Evolutionary conservation across 2,329 filamentous ascomycete genomes (phyloP), one percentile per base, ranked within the genome.

Genomic region (Didymella lethalis): DNA sequence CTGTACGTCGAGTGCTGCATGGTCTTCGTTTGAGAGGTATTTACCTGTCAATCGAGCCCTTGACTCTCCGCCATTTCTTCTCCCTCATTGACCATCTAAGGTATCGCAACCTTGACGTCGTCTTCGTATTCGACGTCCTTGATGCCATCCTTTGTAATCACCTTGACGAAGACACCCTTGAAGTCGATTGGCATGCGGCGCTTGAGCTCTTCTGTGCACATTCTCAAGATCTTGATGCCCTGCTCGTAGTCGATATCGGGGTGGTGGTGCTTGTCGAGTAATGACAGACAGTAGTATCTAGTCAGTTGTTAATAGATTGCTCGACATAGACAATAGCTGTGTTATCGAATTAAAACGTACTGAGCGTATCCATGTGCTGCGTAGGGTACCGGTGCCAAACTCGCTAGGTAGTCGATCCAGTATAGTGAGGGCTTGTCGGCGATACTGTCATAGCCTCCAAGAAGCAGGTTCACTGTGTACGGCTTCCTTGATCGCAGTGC

Each of bases 321-420:
- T 28, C 12, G 11, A 23, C 14, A n/a, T 14, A 6, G 23, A 28
- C 16, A 16, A 5, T 28, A 16, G 41, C 14, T 20, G 40, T 26
- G 40, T 18, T n/a, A 26, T 25, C 20, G 40, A 43, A 7, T n/a
- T 8, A 28, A 26, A 51, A 79, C 90, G 62, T 88, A 93, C 90
- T 99, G 95, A 69, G 95, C 95, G 81, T 99, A 99, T 69, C 95
- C 95, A 73, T 99, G 96, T 61, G 95, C 95, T 48, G 95, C 96
- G 76, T 99, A 99, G 55, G 95, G 95, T 47, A 99, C 84, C 31
- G 91, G 86, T 4, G 93, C 94, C 75, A 93, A 82, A 62, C 93
- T 89, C 66, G 94, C 95, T 74, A 99, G 87, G 81, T 98, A 98
- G 78, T 99, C 94, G 71, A 97, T 86, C 95, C 95, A 99, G 85